phyloP scores from a whole-genome alignment of 257 asterid genomes.

The Buddleja alternifolia region DNA sequence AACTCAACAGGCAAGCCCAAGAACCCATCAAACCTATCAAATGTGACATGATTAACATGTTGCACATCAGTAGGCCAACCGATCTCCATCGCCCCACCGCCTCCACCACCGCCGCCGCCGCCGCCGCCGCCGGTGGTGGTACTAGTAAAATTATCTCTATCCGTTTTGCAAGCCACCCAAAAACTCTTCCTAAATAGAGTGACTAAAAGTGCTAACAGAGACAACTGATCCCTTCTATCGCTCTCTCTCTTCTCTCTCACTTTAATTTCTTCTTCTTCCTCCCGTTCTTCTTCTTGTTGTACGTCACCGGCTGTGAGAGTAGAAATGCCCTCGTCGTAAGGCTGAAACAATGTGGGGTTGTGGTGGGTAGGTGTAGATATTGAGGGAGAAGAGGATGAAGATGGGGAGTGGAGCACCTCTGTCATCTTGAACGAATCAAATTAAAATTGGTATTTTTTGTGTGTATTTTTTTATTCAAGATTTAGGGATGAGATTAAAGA shows the following conservation, averaged over 20 bases:
- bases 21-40: slow-evolving; percentile 96
- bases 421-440: slow-evolving; percentile 71
- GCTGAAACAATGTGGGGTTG: slow-evolving; percentile 67
- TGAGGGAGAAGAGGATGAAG: slow-evolving; percentile 83
- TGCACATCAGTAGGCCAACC: slow-evolving; percentile 98
- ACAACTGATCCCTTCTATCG: slow-evolving; percentile 73
- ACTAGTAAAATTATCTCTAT: slow-evolving; percentile 49
- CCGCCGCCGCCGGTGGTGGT: slow-evolving; percentile 27
- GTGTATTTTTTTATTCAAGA: slow-evolving; percentile 30
- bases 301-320: slow-evolving; percentile 35
- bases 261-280: slow-evolving; percentile 46
- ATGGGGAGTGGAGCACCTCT: slow-evolving; percentile 92
- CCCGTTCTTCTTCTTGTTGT: slow-evolving; percentile 24
- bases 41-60: slow-evolving; percentile 94
- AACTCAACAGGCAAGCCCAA: slow-evolving; percentile 97
- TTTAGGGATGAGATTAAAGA: slow-evolving; percentile 23
- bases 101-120: slow-evolving; percentile 22
- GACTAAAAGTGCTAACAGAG: slow-evolving; percentile 78
- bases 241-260: slow-evolving; percentile 64
- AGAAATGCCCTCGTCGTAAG: slow-evolving; percentile 42
- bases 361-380: slow-evolving; percentile 67
- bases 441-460: slow-evolving; percentile 9
- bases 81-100: slow-evolving; percentile 76
- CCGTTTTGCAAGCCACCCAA: slow-evolving; percentile 76
- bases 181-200: slow-evolving; percentile 86